These are phyloP conservation scores for Paspalum vaginatum DNA, from an alignment of 176 grass and related monocot genomes.

Conservation along the genomic window DNA sequence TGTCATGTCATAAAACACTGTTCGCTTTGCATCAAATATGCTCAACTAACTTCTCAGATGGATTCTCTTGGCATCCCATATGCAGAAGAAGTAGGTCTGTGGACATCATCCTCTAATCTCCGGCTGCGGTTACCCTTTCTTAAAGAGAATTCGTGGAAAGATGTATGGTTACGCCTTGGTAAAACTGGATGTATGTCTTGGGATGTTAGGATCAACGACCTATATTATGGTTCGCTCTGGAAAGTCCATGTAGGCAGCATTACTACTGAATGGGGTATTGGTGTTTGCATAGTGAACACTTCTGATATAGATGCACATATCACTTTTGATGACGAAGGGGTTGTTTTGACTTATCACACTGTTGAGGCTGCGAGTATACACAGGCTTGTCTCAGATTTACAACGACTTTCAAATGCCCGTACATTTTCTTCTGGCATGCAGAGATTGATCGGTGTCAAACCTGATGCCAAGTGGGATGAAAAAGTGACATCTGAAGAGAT, in stretches of 20 bases:
- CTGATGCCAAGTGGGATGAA: slow-evolving; percentile 63
- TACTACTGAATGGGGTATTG: slow-evolving; percentile 68
- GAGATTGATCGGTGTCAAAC: slow-evolving; percentile 69
- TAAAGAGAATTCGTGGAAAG: slow-evolving; percentile 75
- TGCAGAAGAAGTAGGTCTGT: slow-evolving; percentile 76
- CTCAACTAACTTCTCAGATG: slow-evolving; percentile 92
- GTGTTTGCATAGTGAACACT: slow-evolving; percentile 73
- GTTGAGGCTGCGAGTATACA: slow-evolving; percentile 86
- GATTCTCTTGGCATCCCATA: slow-evolving; percentile 80
- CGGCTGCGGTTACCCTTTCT: slow-evolving; percentile 80
- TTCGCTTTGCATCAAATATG: slow-evolving; percentile 84
- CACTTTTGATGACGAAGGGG: slow-evolving; percentile 74
- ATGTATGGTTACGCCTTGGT: slow-evolving; percentile 72
- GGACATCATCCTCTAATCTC: slow-evolving; percentile 69
- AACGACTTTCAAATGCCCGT: slow-evolving; percentile 73
- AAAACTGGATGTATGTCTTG: slow-evolving; percentile 85
- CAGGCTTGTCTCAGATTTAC: slow-evolving; percentile 76
- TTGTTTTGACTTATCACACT: slow-evolving; percentile 74
- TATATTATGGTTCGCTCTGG: slow-evolving; percentile 74
- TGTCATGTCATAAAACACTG: slow-evolving; percentile 83
- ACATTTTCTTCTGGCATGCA: slow-evolving; percentile 72
- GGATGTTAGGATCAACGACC: slow-evolving; percentile 86
- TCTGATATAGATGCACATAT: slow-evolving; percentile 89
- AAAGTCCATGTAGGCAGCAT: slow-evolving; percentile 71
- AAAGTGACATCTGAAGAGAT: slow-evolving; percentile 35